phyloP scores from a whole-genome alignment of 1,284 basidiomycete genomes.

The Crepidotus sp. region DNA sequence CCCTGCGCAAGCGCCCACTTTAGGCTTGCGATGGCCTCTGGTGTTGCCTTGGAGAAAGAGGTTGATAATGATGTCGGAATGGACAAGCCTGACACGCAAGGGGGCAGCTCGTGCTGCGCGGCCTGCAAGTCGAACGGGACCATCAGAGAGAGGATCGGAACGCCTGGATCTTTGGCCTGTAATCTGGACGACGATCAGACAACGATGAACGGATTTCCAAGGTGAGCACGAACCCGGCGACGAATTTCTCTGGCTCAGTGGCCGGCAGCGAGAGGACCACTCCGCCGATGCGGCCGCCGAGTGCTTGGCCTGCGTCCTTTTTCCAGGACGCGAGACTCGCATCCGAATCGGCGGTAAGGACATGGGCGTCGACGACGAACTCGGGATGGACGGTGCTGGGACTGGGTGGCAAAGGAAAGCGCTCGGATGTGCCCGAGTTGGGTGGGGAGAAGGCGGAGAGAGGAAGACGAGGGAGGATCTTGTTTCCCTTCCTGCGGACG shows the following conservation, averaged over 20 bases:
- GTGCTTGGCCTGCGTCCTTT: conserved; percentile 37
- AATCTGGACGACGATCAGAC: conserved; percentile 24
- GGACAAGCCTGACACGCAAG: conserved; percentile 23
- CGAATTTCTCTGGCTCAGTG: conserved; percentile 32
- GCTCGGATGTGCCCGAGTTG: conserved; percentile 53
- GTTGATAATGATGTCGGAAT: conserved; percentile 47
- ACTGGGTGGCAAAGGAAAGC: conserved; percentile 59
- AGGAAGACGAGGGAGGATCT: conserved; percentile 57
- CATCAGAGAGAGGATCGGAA: conserved; percentile 42
- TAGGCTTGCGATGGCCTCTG: conserved; percentile 43
- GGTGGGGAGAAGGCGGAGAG: conserved; percentile 64
- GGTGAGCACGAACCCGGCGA: conserved; percentile 29
- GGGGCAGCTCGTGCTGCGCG: conserved; percentile 30
- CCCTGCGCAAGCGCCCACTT: conserved; percentile 55
- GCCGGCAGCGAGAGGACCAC: conserved; percentile 45
- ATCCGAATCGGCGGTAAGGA: conserved; percentile 36
- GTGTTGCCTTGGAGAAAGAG: conserved; percentile 40
- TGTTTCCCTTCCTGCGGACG: conserved; percentile 50
- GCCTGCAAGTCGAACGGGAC: conserved; percentile 51
- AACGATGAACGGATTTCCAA: conserved; percentile 3
- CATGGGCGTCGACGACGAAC: conserved; percentile 58
- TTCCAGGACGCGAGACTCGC: conserved; percentile 41
- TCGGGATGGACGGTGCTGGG: conserved; percentile 57
- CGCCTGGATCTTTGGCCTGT: conserved; percentile 24
- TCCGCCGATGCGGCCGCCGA: conserved; percentile 38